Evolutionary conservation across 176 grass and related monocot species (phyloP), one percentile per base, ranked within the genome.

Genomic region (Themeda triandra): DNA sequence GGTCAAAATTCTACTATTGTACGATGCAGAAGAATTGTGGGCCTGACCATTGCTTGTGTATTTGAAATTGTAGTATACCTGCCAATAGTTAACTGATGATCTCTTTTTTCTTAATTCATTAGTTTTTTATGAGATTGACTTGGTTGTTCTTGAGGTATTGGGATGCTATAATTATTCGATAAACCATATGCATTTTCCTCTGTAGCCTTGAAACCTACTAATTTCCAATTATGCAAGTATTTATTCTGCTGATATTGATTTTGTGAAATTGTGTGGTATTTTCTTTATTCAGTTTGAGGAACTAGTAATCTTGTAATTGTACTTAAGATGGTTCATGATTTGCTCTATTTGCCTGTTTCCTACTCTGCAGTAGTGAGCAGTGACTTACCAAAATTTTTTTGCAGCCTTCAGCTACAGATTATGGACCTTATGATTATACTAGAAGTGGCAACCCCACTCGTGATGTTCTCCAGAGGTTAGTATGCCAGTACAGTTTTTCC

Each of bases 371-470:
- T 82, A 5, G 17, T 25, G 48, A 23, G 2, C 54, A 21, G 23
- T 29, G 4, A 0, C 80, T 84, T 84, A 54, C 19, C n/a, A 14
- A 75, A 75, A 4, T 84, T 95, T 30, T 88, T 86, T 92, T 83
- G 2, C 49, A 97, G 95, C 92, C 95, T 85, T 94, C 95, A 37
- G 95, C 95, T 60, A 98, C 96, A 67, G 91, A 88, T 60, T 86
- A 87, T 87, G 96, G 96, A 77, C 1, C 89, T 64, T 98, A 98
- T 78, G 96, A 98, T 87, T 98, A 98, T 77, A 98, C 96, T 65
- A 95, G 96, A 85, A 98, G 96, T 54, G 96, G 96, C 24, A 98
- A 98, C 71, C 96, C 93, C 45, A 98, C 96, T 63, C 93, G 96
- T 71, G 96, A 98, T 94, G 96, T 94, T 80, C 84, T 98, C 44